These are phyloP conservation scores for Allantophomopsis lycopodina DNA, from an alignment of 2,329 filamentous ascomycete species.

Conservation along the genomic window DNA sequence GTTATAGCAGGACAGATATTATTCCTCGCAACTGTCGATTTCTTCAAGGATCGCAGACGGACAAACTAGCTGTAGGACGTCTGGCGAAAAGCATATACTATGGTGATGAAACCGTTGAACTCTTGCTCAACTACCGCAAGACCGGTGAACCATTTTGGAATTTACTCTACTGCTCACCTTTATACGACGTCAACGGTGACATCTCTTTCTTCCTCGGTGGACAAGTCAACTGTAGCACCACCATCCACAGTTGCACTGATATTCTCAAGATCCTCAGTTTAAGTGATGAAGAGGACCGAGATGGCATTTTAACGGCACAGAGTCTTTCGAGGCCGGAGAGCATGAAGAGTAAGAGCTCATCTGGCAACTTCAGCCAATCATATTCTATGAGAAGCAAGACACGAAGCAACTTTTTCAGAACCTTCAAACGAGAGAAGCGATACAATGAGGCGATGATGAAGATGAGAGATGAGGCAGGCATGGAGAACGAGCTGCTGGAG, in stretches of 20 bases:
- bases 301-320: slow-evolving; percentile 7
- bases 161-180: slow-evolving; percentile 36
- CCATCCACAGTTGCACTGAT: slow-evolving; percentile 33
- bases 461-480: slow-evolving; percentile 24
- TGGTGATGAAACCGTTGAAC: slow-evolving; percentile 30
- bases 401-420: slow-evolving; percentile 13
- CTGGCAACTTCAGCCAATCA: background rate
- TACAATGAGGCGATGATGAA: slow-evolving; percentile 4
- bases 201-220: slow-evolving; percentile 39
- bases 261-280: slow-evolving; percentile 32
- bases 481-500: slow-evolving; percentile 20
- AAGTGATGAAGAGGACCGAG: slow-evolving; percentile 18
- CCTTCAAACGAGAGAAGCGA: slow-evolving; percentile 11
- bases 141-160: slow-evolving; percentile 42
- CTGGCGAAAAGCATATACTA: slow-evolving; percentile 26
- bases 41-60: slow-evolving; percentile 32
- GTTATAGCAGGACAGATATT: slow-evolving; percentile 30
- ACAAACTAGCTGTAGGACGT: slow-evolving; percentile 24
- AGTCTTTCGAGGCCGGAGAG: slow-evolving; percentile 2
- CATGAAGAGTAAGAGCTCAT: slow-evolving; percentile 3
- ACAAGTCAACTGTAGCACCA: slow-evolving; percentile 42
- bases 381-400: slow-evolving; percentile 3
- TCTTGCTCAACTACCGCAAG: slow-evolving; percentile 35
- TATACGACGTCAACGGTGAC: slow-evolving; percentile 31
- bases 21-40: slow-evolving; percentile 34